A percentile compares a stretch with the other conserved stretches of the same genome.
These are phyloP conservation scores for Rhododendron ferrugineum DNA, from an alignment of 148 eudicot genomes.

Conservation along the genomic window DNA sequence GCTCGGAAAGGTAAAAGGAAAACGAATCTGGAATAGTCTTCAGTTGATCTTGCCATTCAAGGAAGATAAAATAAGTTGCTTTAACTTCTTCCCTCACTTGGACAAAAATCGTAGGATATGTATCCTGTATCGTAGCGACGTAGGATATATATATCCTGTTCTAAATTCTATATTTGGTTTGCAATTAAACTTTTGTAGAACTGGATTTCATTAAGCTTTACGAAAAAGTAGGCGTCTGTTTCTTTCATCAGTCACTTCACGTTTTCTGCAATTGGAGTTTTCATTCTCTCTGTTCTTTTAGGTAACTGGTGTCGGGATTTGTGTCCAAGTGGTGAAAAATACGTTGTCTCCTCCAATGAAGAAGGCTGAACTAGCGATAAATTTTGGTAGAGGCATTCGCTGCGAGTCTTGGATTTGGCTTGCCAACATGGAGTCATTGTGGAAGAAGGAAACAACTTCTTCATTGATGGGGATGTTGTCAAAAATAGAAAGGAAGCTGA, in stretches of 20 bases:
- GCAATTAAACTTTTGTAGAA: not conserved
- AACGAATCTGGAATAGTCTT: too few relatives aligned
- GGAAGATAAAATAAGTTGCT: too few relatives aligned
- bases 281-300: conserved; percentile 14
- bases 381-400: conserved; percentile 74
- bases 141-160: too few relatives aligned
- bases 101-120: too few relatives aligned
- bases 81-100: too few relatives aligned
- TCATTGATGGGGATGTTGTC: conserved; percentile 48
- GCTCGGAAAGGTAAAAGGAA: too few relatives aligned
- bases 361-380: conserved; percentile 60
- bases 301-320: conserved; percentile 70
- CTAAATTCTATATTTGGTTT: not conserved
- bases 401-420: conserved; percentile 67
- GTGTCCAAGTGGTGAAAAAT: conserved; percentile 81
- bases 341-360: conserved; percentile 70
- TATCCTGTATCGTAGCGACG: too few relatives aligned
- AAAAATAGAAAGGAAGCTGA: conserved; percentile 42
- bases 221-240: too few relatives aligned
- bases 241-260: not conserved
- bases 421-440: conserved; percentile 63
- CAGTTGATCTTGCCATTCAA: too few relatives aligned
- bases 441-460: conserved; percentile 51
- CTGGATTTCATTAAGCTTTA: not conserved
- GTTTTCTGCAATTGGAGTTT: not conserved